Evolutionary conservation across 2,329 filamentous ascomycete species (phyloP), one percentile per base, ranked within the genome.

Genomic region (Fusarium austroafricanum): DNA sequence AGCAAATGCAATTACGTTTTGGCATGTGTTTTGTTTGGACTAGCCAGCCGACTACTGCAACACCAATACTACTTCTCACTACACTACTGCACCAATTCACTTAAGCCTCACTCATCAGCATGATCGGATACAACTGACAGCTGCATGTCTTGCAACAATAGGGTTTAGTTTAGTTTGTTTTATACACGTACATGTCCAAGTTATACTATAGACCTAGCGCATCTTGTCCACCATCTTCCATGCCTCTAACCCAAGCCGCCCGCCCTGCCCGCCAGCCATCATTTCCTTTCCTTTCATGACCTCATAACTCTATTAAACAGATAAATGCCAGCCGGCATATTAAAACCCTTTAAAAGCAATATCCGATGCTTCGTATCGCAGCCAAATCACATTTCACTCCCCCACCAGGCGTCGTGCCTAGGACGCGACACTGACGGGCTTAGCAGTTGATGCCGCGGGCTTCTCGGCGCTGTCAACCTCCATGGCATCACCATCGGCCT

Each of bases 381-480:
- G 47, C 42, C 56, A 62, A 64, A 59, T 63, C 26, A 44, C 53
- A 68, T 57, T 43, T 31, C 23, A 14, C 28, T n/a, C n/a, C n/a
- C n/a, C n/a, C n/a, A n/a, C n/a, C n/a, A n/a, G n/a, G n/a, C 28
- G 33, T n/a, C 20, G n/a, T 46, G 42, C 28, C 61, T 75, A 80
- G 37, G 78, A 79, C 21, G 75, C 73, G 28, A 80, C 78, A 26
- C 72, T 75, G 47, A 79, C 75, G 35, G 78, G 77, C 73, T 80
- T 77, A 44, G 74, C 68, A 43, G 75, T 60, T n/a, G 75, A 57
- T 28, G 75, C 65, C 35, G 74, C 68, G 20, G 76, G 71, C 74
- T 81, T 81, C 33, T 81, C 80, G 42, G 70, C 60, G 50, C 71
- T 74, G 63, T 86, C 84, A 44, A 86, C 81, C 47, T 86, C 84